Evolutionary conservation across 2,329 filamentous ascomycete genomes (phyloP).

Genomic region (Nemania serpens): DNA sequence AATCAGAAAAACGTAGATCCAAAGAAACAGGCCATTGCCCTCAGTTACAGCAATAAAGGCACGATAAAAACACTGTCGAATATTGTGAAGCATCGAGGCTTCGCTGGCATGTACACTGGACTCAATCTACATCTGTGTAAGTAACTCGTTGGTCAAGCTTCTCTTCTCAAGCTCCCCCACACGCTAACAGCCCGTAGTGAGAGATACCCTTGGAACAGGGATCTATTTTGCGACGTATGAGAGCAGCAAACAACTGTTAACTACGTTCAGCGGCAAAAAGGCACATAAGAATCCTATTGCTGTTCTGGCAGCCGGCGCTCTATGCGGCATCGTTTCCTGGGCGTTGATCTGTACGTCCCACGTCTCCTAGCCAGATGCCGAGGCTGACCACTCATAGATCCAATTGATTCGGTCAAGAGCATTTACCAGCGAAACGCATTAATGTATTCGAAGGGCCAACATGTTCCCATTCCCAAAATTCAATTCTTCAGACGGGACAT

Average conservation of each 20-base stretch:
- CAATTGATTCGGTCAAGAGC: constrained; percentile 82
- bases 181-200: constrained; percentile 55
- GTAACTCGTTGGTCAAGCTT: constrained; percentile 37
- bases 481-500: constrained; percentile 77
- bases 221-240: constrained; percentile 93
- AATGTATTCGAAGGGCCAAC: constrained; percentile 68
- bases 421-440: constrained; percentile 84
- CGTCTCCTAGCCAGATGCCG: not conserved
- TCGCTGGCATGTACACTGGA: constrained; percentile 77
- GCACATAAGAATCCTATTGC: constrained; percentile 79
- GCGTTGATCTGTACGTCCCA: constrained; percentile 69
- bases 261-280: constrained; percentile 71
- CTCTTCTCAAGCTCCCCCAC: not conserved
- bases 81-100: constrained; percentile 75
- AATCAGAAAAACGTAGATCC: constrained; percentile 54
- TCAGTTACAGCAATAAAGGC: constrained; percentile 78
- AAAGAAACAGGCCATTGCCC: constrained; percentile 62
- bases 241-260: constrained; percentile 80
- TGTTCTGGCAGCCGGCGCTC: constrained; percentile 76
- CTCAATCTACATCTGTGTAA: constrained; percentile 77
- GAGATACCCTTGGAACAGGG: constrained; percentile 80
- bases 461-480: constrained; percentile 71
- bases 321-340: constrained; percentile 86
- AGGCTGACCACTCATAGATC: constrained; percentile 49
- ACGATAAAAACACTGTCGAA: constrained; percentile 77